Evolutionary conservation across 1,284 basidiomycete genomes (phyloP).

Genomic region (Leccinum proximum): DNA sequence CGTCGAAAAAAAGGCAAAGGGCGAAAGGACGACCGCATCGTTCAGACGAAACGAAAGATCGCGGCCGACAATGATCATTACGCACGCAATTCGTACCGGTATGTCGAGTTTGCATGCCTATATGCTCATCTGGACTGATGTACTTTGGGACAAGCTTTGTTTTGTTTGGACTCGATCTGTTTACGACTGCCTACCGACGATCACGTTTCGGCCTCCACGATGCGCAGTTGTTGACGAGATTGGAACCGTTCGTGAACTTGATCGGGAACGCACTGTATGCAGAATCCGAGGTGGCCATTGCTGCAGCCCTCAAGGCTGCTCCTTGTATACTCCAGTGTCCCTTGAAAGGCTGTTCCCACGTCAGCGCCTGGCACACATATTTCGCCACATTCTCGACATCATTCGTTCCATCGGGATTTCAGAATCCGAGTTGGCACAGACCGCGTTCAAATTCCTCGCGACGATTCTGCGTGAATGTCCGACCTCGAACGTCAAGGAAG

Average conservation of each 20-base stretch:
- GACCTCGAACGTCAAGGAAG: slow-evolving; percentile 80
- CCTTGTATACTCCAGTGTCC: slow-evolving; percentile 87
- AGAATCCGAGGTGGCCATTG: slow-evolving; percentile 75
- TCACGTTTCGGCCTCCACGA: slow-evolving; percentile 88
- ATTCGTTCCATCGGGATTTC: slow-evolving; percentile 85
- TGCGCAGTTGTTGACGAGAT: slow-evolving; percentile 64
- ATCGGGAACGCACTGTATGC: slow-evolving; percentile 96
- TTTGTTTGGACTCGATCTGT: slow-evolving; percentile 89
- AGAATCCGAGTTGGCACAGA: slow-evolving; percentile 90
- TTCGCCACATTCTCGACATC: slow-evolving; percentile 86
- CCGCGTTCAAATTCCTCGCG: slow-evolving; percentile 85
- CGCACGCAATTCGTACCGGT: slow-evolving; percentile 83
- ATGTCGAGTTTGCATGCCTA: slow-evolving; percentile 17
- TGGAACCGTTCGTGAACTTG: slow-evolving; percentile 85
- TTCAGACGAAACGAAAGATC: slow-evolving; percentile 75
- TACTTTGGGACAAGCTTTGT: slow-evolving; percentile 70
- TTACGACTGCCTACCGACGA: slow-evolving; percentile 85
- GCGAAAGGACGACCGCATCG: slow-evolving; percentile 59
- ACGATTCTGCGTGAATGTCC: slow-evolving; percentile 86
- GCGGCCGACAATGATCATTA: slow-evolving; percentile 66
- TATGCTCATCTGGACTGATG: slow-evolving; percentile 13
- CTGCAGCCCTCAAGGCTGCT: slow-evolving; percentile 78
- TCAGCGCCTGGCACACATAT: slow-evolving; percentile 74
- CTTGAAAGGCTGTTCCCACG: slow-evolving; percentile 68
- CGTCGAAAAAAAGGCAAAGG: slow-evolving; percentile 30